Conservation (phyloP, 768 basidiomycete genomes). For the Leccinum subgranulosum region DNA sequence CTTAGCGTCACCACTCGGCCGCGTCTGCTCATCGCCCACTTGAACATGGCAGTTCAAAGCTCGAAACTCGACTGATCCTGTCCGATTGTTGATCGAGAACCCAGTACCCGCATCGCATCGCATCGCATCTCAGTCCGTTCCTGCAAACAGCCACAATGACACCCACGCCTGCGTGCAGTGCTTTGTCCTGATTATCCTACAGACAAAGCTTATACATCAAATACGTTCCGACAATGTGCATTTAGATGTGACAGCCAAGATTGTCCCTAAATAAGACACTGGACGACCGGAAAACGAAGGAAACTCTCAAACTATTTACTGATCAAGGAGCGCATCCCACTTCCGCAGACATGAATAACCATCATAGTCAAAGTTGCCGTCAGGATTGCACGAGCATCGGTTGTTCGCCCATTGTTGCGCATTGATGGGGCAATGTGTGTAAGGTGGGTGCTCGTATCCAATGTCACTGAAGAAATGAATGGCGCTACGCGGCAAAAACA, state of each 20-base stretch:
- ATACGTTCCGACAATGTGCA: neutral
- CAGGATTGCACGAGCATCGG: constrained; percentile 26
- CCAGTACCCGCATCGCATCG: too few species aligned
- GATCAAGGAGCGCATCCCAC: constrained; percentile 19
- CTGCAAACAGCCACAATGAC: neutral
- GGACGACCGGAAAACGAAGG: neutral
- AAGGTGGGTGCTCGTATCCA: constrained; percentile 38
- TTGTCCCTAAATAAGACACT: neutral
- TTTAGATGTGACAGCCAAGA: neutral
- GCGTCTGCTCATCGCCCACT: too few species aligned
- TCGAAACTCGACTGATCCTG: too few species aligned
- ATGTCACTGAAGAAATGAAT: constrained; percentile 97
- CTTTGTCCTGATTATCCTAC: neutral
- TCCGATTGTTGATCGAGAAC: neutral
- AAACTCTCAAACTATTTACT: neutral
- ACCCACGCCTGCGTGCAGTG: neutral
- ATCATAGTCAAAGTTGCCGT: constrained; percentile 26
- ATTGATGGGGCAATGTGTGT: constrained; percentile 24
- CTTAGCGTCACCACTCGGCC: too few species aligned
- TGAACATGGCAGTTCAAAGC: too few species aligned
- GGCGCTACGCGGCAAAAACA: constrained; percentile 84
- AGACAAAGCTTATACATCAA: neutral
- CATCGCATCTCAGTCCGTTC: too few species aligned
- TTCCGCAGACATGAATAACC: constrained; percentile 25
- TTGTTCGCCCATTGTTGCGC: constrained; percentile 18